Conservation (phyloP, 768 basidiomycete species). For the Mrakia blollopis region DNA sequence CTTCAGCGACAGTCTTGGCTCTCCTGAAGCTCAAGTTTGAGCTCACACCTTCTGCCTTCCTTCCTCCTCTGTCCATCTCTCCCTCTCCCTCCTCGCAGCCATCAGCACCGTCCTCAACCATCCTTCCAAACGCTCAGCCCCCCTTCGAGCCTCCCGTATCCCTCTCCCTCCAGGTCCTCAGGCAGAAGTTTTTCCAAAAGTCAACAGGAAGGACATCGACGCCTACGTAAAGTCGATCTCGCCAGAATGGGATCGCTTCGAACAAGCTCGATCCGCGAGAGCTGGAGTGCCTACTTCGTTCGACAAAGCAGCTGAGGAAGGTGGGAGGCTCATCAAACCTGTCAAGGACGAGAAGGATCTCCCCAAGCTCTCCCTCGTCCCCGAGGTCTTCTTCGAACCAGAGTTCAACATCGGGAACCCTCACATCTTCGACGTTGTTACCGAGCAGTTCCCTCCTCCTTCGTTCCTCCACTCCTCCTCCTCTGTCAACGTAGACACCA, state of each 20-base stretch:
- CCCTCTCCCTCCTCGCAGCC: conserved; percentile 50
- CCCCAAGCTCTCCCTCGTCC: conserved; percentile 70
- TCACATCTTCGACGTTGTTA: conserved; percentile 67
- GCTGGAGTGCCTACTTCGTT: conserved; percentile 5
- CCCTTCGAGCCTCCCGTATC: conserved; percentile 76
- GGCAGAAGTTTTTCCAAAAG: conserved; percentile 50
- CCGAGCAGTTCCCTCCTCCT: conserved; percentile 50
- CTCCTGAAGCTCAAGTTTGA: not conserved
- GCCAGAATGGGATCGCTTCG: conserved; percentile 72
- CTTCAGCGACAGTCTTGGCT: not conserved
- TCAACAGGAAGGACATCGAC: conserved; percentile 77
- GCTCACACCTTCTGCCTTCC: not conserved
- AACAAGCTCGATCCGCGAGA: conserved; percentile 37
- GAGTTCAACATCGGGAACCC: conserved; percentile 79
- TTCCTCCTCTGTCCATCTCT: not conserved
- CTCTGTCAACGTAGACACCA: too few species aligned
- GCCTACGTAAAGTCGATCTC: conserved; percentile 66
- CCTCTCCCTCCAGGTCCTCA: conserved; percentile 58
- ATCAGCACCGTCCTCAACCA: conserved; percentile 91
- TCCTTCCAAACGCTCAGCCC: conserved; percentile 74
- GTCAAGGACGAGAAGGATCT: conserved; percentile 46
- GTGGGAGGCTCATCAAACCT: not conserved
- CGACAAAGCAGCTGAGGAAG: conserved; percentile 8
- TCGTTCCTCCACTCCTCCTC: not conserved
- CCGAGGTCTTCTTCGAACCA: conserved; percentile 70